Conservation (phyloP, 352 stramenopile genomes). For the Albugo laibachii region DNA sequence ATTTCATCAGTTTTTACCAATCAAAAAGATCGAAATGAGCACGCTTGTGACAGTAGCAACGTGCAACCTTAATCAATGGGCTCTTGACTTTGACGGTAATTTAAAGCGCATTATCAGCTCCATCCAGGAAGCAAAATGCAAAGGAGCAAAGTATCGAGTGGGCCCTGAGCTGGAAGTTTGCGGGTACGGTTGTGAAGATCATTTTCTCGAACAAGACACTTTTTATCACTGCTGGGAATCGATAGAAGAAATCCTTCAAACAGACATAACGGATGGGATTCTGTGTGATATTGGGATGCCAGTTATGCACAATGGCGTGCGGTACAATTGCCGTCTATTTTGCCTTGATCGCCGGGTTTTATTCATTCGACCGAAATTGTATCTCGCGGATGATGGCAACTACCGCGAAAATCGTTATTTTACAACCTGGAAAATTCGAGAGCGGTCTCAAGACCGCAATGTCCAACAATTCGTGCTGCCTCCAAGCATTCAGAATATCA, state of each 20-base stretch:
- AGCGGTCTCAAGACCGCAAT: conserved; percentile 11
- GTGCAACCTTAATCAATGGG: conserved; percentile 98
- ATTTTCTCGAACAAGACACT: conserved; percentile 97
- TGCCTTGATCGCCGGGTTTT: conserved; percentile 87
- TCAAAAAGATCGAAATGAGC: conserved; percentile 21
- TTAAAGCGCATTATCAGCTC: conserved; percentile 80
- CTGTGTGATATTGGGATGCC: conserved; percentile 98
- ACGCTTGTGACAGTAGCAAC: conserved; percentile 88
- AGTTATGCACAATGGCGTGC: conserved; percentile 86
- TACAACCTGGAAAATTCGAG: conserved; percentile 57
- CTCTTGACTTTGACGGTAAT: conserved; percentile 98
- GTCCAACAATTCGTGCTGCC: conserved; percentile 64
- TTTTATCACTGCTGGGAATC: conserved; percentile 96
- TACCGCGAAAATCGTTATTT: conserved; percentile 93
- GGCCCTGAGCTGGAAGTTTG: conserved; percentile 95
- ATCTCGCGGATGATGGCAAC: conserved; percentile 94
- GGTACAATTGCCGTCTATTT: conserved; percentile 97
- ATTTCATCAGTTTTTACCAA: too few relatives aligned
- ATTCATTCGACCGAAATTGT: conserved; percentile 88
- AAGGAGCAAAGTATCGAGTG: conserved; percentile 81
- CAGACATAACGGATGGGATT: conserved; percentile 83
- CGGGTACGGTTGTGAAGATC: conserved; percentile 98
- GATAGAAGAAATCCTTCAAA: conserved; percentile 69
- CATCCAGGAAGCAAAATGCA: conserved; percentile 77
- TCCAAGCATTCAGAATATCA: conserved; percentile 67